These are phyloP conservation scores for Candida ulmi DNA, from an alignment of 805 yeast species.

Conservation along the genomic window DNA sequence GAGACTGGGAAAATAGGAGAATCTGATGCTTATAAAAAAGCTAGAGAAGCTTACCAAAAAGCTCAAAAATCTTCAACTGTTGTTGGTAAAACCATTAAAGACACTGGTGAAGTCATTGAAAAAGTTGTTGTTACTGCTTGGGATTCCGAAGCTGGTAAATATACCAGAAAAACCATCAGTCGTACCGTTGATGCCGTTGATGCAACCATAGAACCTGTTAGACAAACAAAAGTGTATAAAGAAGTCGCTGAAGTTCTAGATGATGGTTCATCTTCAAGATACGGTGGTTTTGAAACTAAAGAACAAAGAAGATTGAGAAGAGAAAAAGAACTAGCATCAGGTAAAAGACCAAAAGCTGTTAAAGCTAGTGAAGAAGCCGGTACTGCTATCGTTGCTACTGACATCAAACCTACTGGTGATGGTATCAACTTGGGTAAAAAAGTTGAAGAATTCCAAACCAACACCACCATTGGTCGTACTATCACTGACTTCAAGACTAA, in stretches of 20 bases:
- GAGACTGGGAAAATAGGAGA: constrained; percentile 94
- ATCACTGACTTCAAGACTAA: constrained; percentile 55
- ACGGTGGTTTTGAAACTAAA: constrained; percentile 88
- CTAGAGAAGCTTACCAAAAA: constrained; percentile 83
- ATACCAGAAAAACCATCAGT: constrained; percentile 80
- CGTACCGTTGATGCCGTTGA: constrained; percentile 82
- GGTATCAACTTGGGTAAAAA: constrained; percentile 55
- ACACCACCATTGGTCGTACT: constrained; percentile 63
- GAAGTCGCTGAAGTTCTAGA: constrained; percentile 85
- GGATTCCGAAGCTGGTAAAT: constrained; percentile 91
- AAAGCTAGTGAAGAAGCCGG: constrained; percentile 82
- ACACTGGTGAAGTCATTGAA: constrained; percentile 93
- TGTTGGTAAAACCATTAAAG: constrained; percentile 66
- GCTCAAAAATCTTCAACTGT: constrained; percentile 75
- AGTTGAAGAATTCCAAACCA: constrained; percentile 61
- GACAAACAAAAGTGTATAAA: constrained; percentile 84
- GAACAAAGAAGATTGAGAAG: constrained; percentile 76
- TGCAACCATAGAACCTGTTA: constrained; percentile 85
- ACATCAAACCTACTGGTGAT: constrained; percentile 69
- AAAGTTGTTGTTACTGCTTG: constrained; percentile 86
- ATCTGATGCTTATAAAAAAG: constrained; percentile 86
- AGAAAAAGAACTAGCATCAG: constrained; percentile 52
- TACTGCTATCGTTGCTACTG: constrained; percentile 73
- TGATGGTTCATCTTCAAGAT: constrained; percentile 82
- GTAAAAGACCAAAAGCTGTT: constrained; percentile 60